Evolutionary conservation across 2,329 filamentous ascomycete genomes (phyloP).

Genomic region (Aureobasidium musti): DNA sequence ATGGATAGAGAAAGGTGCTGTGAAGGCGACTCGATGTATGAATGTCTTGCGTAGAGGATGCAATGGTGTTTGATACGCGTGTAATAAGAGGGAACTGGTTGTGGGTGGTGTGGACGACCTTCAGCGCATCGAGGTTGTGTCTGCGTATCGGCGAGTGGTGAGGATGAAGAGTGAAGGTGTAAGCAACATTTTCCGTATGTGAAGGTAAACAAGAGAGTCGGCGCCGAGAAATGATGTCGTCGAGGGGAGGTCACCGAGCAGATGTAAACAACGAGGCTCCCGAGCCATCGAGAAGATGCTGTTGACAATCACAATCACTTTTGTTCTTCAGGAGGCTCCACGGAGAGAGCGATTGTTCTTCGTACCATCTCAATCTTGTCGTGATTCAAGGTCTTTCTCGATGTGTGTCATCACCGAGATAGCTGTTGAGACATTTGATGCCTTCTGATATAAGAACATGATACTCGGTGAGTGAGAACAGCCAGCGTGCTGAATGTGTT

Average conservation of each 20-base stretch:
- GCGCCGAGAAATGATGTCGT: background rate
- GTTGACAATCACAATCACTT: background rate
- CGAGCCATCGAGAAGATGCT: background rate
- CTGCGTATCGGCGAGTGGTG: background rate
- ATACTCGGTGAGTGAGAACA: no score
- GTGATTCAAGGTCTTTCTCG: background rate
- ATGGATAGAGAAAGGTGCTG: background rate
- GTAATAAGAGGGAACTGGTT: background rate
- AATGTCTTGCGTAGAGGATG: background rate
- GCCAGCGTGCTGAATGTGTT: no score
- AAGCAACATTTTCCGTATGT: background rate
- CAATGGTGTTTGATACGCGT: background rate
- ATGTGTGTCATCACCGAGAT: no score
- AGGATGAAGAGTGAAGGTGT: background rate
- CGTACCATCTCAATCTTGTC: background rate
- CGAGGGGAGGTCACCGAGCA: background rate
- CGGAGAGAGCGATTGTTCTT: background rate
- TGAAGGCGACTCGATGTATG: background rate
- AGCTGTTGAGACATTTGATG: background rate
- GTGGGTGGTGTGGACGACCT: background rate
- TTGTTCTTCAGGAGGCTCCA: no score
- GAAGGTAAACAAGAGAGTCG: background rate
- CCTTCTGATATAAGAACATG: background rate
- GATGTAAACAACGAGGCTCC: background rate
- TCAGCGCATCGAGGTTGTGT: background rate